Evolutionary conservation across 2,329 filamentous ascomycete species (phyloP).

Genomic region (Botrytis squamosa): DNA sequence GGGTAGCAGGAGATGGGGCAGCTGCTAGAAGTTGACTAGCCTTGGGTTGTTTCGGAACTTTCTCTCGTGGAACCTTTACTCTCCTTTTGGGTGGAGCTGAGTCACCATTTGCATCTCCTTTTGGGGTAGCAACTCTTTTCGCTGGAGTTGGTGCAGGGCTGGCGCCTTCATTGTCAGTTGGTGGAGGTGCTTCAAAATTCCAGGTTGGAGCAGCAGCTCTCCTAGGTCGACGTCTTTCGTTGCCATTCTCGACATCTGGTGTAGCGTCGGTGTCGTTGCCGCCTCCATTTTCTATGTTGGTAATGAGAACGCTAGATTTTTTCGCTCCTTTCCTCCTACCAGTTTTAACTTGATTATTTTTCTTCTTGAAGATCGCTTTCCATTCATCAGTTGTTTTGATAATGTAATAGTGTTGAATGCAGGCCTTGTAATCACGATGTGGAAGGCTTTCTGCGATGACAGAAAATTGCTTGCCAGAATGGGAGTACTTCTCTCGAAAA

Average conservation of each 20-base stretch:
- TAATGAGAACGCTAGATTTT: constrained; percentile 63
- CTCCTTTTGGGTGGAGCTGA: constrained; percentile 43
- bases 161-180: constrained; percentile 58
- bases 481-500: constrained; percentile 73
- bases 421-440: constrained; percentile 70
- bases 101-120: constrained; percentile 43
- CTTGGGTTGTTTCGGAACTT: constrained; percentile 37
- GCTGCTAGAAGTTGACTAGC: constrained; percentile 37
- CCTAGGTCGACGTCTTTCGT: constrained; percentile 59
- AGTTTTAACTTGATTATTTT: constrained; percentile 49
- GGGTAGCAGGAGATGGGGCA: constrained; percentile 28
- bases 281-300: constrained; percentile 49
- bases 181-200: constrained; percentile 57
- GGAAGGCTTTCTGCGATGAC: constrained; percentile 68
- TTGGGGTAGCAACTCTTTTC: constrained; percentile 48
- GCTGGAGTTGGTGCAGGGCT: constrained; percentile 59
- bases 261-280: constrained; percentile 36
- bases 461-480: constrained; percentile 80
- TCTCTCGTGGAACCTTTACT: constrained; percentile 36
- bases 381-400: constrained; percentile 79
- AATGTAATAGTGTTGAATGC: constrained; percentile 84
- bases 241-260: constrained; percentile 51
- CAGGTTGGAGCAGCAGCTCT: constrained; percentile 68
- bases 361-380: constrained; percentile 54
- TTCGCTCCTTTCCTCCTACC: constrained; percentile 54